These are phyloP conservation scores for Lophiostoma macrostomum DNA, from an alignment of 495 filamentous ascomycete genomes.

Conservation along the genomic window DNA sequence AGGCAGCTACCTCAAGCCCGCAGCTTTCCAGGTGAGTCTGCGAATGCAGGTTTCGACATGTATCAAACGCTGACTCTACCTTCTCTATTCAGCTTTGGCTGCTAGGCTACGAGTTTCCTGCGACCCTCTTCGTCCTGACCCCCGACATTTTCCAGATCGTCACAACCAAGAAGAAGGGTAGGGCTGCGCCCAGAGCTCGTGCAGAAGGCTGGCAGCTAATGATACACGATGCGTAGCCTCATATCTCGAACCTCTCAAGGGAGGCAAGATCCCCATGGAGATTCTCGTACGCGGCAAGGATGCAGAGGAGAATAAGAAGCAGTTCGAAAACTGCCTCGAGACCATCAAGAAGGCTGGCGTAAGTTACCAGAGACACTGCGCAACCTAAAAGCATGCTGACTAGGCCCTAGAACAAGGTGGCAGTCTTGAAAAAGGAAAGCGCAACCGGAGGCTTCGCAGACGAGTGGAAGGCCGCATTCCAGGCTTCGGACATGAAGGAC, in stretches of 20 bases:
- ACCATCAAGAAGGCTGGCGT: constrained; percentile 85
- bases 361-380: constrained; percentile 45
- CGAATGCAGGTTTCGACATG: not conserved
- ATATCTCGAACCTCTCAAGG: constrained; percentile 87
- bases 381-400: constrained; percentile 15
- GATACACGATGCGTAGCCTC: constrained; percentile 57
- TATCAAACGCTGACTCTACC: not conserved
- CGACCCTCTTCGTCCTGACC: constrained; percentile 88
- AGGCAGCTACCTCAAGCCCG: constrained; percentile 83
- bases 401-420: constrained; percentile 72
- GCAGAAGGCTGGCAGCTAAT: constrained; percentile 12
- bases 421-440: constrained; percentile 76
- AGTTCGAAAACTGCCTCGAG: constrained; percentile 76
- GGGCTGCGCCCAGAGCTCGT: constrained; percentile 29
- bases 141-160: constrained; percentile 82
- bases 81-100: constrained; percentile 78
- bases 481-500: constrained; percentile 68
- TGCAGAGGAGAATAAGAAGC: constrained; percentile 78
- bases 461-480: constrained; percentile 84
- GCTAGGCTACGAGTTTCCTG: constrained; percentile 96
- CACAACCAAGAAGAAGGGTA: constrained; percentile 96
- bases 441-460: constrained; percentile 87
- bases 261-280: constrained; percentile 85
- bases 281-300: constrained; percentile 88
- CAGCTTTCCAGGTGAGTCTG: constrained; percentile 80